Evolutionary conservation across 306 rosid species (phyloP).

Genomic region (Crataegus laevigata): DNA sequence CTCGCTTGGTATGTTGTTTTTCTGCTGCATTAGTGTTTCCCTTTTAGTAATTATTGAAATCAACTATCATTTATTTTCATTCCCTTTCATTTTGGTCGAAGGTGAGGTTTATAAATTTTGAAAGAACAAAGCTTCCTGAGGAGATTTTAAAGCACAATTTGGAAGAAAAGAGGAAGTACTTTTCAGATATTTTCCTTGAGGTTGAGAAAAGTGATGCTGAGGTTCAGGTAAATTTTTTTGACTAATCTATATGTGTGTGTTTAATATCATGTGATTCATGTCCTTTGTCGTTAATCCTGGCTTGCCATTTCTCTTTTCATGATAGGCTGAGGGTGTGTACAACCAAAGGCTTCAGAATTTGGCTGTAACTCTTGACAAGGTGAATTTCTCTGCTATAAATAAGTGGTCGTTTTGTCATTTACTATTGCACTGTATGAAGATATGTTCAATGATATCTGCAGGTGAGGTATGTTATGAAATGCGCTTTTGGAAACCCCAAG

Average conservation of each 20-base stretch:
- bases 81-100: constrained; percentile 28
- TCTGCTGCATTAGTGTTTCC: neutral
- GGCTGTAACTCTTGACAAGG: constrained; percentile 99
- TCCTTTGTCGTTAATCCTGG: neutral
- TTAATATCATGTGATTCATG: neutral
- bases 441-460: constrained; percentile 21
- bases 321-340: constrained; percentile 97
- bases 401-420: neutral
- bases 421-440: constrained; percentile 5
- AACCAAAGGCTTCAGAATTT: constrained; percentile 99
- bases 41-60: neutral
- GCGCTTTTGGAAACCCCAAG: constrained; percentile 82
- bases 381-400: constrained; percentile 7
- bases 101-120: constrained; percentile 91
- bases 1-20: constrained; percentile 72
- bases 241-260: neutral
- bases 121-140: constrained; percentile 90
- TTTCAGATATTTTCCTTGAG: constrained; percentile 81
- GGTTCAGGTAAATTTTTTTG: constrained; percentile 62
- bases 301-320: constrained; percentile 13
- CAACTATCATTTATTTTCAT: constrained; percentile 12
- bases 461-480: constrained; percentile 97
- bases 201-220: constrained; percentile 95
- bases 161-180: constrained; percentile 82
- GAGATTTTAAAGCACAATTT: constrained; percentile 80